Conservation (phyloP, 1,139 yeast species). For the Scheffersomyces illinoinensis region DNA sequence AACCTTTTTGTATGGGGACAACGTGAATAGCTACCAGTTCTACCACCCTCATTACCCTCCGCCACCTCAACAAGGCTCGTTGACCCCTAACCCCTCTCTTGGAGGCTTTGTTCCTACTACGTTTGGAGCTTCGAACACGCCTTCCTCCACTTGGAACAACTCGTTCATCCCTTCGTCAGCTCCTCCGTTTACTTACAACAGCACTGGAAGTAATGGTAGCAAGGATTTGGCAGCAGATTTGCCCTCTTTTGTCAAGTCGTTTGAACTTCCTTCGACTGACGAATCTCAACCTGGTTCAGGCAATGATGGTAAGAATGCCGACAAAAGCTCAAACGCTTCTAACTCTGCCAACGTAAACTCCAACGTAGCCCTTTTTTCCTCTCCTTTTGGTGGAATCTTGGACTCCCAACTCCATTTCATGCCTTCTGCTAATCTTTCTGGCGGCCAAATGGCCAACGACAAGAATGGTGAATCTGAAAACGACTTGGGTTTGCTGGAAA, state of each 20-base stretch:
- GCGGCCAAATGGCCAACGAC: neutral
- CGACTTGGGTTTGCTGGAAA: neutral
- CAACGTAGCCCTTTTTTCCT: constrained; percentile 21
- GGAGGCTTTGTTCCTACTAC: constrained; percentile 19
- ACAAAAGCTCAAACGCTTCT: constrained; percentile 1
- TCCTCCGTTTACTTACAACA: constrained; percentile 33
- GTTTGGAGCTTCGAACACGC: constrained; percentile 17
- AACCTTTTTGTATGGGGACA: constrained; percentile 10
- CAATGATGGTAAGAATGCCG: constrained; percentile 20
- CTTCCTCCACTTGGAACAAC: constrained; percentile 32
- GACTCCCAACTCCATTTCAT: constrained; percentile 18
- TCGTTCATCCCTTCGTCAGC: constrained; percentile 36
- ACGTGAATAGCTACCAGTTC: constrained; percentile 16
- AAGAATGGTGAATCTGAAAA: neutral
- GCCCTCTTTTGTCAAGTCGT: constrained; percentile 28
- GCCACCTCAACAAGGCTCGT: constrained; percentile 22
- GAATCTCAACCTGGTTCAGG: neutral
- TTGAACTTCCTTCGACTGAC: constrained; percentile 28
- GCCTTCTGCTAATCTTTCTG: neutral
- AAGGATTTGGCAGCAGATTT: constrained; percentile 9
- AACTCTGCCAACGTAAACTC: constrained; percentile 3
- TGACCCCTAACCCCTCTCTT: constrained; percentile 36
- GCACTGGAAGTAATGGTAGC: constrained; percentile 5
- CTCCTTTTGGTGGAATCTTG: constrained; percentile 29
- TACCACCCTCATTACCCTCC: constrained; percentile 15